These are phyloP conservation scores for Vitis amurensis DNA, from an alignment of 164 flowering plant genomes.

Conservation along the genomic window DNA sequence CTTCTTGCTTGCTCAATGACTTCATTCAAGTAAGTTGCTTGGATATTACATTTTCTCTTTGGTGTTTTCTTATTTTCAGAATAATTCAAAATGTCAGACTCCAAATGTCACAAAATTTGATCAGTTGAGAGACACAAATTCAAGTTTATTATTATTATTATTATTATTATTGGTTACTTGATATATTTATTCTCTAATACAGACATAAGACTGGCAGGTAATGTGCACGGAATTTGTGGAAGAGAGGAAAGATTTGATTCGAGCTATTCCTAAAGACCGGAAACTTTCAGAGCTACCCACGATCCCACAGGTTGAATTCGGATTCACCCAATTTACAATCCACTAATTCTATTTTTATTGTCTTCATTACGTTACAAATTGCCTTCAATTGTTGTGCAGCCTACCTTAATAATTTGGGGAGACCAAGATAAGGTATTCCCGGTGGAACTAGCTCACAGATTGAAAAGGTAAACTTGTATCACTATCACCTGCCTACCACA, in stretches of 20 bases:
- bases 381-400: conserved; percentile 17
- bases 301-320: conserved; percentile 33
- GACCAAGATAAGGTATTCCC: conserved; percentile 53
- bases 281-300: conserved; percentile 34
- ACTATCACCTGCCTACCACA: too few relatives aligned
- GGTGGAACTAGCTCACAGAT: conserved; percentile 38
- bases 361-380: too few relatives aligned
- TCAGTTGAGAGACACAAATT: too few relatives aligned
- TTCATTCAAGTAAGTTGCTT: conserved; percentile 36
- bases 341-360: too few relatives aligned
- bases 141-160: too few relatives aligned
- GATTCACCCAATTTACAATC: too few relatives aligned
- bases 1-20: conserved; percentile 40
- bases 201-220: conserved; percentile 22
- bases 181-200: too few relatives aligned
- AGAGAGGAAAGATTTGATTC: conserved; percentile 42
- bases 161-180: too few relatives aligned
- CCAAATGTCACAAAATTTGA: too few relatives aligned
- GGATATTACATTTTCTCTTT: background rate
- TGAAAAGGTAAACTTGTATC: conserved; percentile 28
- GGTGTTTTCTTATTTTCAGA: too few relatives aligned
- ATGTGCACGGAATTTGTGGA: conserved; percentile 35
- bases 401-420: conserved; percentile 48
- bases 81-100: too few relatives aligned
- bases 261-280: conserved; percentile 29